Evolutionary conservation across 345 rosid genomes (phyloP), one percentile per base, ranked within the genome.

Genomic region (Lepidium sativum): DNA sequence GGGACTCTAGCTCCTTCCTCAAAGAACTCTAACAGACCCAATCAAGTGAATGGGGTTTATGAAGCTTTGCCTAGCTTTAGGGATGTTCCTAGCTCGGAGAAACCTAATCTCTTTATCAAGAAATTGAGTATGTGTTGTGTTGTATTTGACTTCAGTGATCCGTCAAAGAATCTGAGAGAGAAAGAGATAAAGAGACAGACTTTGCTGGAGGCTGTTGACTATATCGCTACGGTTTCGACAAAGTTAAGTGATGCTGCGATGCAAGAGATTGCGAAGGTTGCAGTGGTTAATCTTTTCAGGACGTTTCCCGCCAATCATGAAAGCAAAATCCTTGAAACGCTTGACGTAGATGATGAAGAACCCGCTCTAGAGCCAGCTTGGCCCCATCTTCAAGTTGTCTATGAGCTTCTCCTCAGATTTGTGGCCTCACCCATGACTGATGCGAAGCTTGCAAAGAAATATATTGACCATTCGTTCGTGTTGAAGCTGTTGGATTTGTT

Each of bases 181-280:
- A 88, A 88, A 74, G 96, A 88, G 50, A 69, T 83, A n/a, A 88
- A 88, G 73, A 73, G 89, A 69, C 95, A 83, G 76, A 83, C 86
- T 45, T 65, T 88, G 53, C 77, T 82, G 6, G 96, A 88, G 75
- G 84, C 86, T 63, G 92, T 85, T 38, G 96, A 88, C 74, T 88
- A 85, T 40, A 74, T 85, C 3, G 65, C 86, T 0, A 70, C 84
- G 2, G 80, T 79, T 27, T 69, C 79, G 7, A 25, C 75, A 0
- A 84, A 82, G 74, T 77, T 84, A 60, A 84, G 55, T 47, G 90
- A 85, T 54, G 65, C 76, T 6, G 80, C 80, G 35, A 85, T 82
- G 87, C 85, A 79, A 48, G 90, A 82, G 75, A 78, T 81, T 37
- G 77, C 83, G 0, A 77, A 69, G 56, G 72, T 80, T 54, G 84